Percentiles rank a stretch among this genome's conserved stretches.
Evolutionary conservation across 176 grass and related monocot species (phyloP).

Genomic region (barley (Hordeum vulgare)): MorexV3_pseudomolecules_assembly NC_058524.1:623513452-623513951

Average conservation of each 20-base stretch:
- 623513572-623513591: neutral
- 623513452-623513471: neutral
- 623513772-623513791: constrained; percentile 28
- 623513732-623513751: constrained; percentile 9
- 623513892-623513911: too few relatives aligned
- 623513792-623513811: too few relatives aligned
- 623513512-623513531: neutral
- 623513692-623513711: constrained; percentile 37
- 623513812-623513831: too few relatives aligned
- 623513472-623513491: neutral
- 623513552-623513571: neutral
- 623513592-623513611: neutral
- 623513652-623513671: neutral
- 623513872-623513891: too few relatives aligned
- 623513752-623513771: constrained; percentile 53
- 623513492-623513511: neutral
- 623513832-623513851: too few relatives aligned
- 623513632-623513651: neutral
- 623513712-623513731: constrained; percentile 4
- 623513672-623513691: neutral
- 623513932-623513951: too few relatives aligned
- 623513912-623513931: too few relatives aligned
- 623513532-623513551: neutral
- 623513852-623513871: too few relatives aligned
- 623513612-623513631: neutral